Conservation (phyloP, 257 asterid species). For the Oldenlandia corymbosa region DNA sequence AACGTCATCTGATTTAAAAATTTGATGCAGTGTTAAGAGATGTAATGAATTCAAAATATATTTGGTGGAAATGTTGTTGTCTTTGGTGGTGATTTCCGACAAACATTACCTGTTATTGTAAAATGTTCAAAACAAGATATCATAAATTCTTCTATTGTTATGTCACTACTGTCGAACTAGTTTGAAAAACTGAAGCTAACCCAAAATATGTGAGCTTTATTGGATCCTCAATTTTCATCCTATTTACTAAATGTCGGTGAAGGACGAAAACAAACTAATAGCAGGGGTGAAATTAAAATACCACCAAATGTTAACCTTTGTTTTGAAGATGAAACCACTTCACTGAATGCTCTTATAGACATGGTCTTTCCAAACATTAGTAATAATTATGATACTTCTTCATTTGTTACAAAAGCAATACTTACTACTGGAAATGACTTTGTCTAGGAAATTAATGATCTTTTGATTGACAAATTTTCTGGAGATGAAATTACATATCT, state of each 20-base stretch:
- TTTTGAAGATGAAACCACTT: background rate
- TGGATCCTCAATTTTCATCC: background rate
- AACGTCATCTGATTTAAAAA: background rate
- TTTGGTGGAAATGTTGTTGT: constrained; percentile 11
- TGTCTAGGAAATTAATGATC: background rate
- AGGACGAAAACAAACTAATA: background rate
- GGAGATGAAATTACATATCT: background rate
- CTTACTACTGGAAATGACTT: background rate
- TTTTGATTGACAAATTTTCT: background rate
- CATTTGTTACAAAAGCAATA: background rate
- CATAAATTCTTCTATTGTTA: too few species aligned
- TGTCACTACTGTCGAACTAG: too few species aligned
- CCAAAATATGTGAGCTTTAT: background rate
- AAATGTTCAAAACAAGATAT: too few species aligned
- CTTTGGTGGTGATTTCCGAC: too few species aligned
- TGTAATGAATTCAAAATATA: background rate
- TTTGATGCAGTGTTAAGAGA: background rate
- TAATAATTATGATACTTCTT: background rate
- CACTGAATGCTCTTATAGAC: background rate
- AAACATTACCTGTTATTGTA: background rate
- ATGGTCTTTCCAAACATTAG: background rate
- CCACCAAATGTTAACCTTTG: background rate
- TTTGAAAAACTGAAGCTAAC: background rate
- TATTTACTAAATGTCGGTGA: background rate
- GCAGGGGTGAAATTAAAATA: background rate